Percentiles rank a stretch among this genome's conserved stretches.
These are phyloP conservation scores for Alternaria gansuensis DNA, from an alignment of 2,329 filamentous ascomycete genomes.

Conservation along the genomic window DNA sequence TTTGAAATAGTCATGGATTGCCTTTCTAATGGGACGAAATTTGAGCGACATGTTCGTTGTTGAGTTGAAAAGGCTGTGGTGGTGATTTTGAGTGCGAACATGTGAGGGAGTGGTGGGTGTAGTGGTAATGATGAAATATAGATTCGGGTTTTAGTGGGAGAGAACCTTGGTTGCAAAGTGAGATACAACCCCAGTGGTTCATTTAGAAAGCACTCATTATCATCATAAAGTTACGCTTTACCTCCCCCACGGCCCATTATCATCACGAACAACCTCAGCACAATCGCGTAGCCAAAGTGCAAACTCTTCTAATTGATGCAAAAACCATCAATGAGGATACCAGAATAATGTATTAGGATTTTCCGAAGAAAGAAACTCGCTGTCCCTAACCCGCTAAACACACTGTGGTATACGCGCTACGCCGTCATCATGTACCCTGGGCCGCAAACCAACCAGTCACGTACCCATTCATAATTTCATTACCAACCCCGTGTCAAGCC, in stretches of 20 bases:
- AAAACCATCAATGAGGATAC: background rate
- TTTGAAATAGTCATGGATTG: no score
- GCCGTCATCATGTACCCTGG: slow-evolving; percentile 8
- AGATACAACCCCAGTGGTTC: background rate
- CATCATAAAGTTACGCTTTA: background rate
- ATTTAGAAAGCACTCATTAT: background rate
- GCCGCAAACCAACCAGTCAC: background rate
- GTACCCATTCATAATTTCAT: slow-evolving; percentile 17
- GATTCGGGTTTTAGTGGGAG: background rate
- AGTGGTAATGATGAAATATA: background rate
- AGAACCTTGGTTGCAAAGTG: background rate
- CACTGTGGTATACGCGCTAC: slow-evolving; percentile 14
- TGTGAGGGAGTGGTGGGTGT: background rate
- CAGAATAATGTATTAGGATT: slow-evolving; percentile 1
- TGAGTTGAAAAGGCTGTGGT: background rate
- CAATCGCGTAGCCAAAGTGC: no score
- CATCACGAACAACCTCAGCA: background rate
- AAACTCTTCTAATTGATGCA: background rate
- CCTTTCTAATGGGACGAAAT: no score
- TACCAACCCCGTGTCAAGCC: background rate
- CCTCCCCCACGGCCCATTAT: background rate
- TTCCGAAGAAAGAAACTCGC: slow-evolving; percentile 1
- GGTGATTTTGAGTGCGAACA: background rate
- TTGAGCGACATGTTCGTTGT: background rate
- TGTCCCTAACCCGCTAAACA: slow-evolving; percentile 6